A percentile compares a stretch with the other conserved stretches of the same genome.
These are phyloP conservation scores for Paecilomyces sp. DNA, from an alignment of 2,329 filamentous ascomycete species.

Conservation along the genomic window DNA sequence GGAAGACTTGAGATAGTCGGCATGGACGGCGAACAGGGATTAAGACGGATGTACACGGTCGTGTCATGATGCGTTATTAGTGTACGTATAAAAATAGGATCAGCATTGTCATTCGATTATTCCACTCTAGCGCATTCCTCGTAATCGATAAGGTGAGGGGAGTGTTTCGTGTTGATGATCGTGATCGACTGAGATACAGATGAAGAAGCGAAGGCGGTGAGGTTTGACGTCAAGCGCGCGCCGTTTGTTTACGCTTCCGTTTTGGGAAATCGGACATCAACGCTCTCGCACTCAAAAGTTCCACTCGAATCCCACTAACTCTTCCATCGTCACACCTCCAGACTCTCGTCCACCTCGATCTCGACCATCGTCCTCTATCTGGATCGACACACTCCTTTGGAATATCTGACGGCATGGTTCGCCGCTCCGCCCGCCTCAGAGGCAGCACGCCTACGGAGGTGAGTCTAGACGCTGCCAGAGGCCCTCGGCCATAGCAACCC, in stretches of 20 bases:
- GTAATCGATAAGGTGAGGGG: neutral
- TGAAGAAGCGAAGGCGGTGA: neutral
- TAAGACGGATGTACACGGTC: neutral
- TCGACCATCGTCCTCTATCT: neutral
- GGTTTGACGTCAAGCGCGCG: neutral
- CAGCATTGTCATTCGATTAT: neutral
- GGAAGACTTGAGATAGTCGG: neutral
- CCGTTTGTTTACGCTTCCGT: neutral
- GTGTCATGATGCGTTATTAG: neutral
- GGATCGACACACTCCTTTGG: neutral
- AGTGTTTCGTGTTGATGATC: neutral
- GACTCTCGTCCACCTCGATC: neutral
- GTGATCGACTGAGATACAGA: too few species aligned
- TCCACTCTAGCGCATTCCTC: neutral
- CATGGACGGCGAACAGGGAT: neutral
- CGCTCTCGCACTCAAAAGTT: neutral
- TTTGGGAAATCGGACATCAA: neutral
- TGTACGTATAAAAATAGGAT: neutral
- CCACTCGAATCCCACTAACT: neutral
- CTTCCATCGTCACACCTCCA: neutral
- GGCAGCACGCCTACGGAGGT: conserved; percentile 26
- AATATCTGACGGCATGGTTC: conserved; percentile 25
- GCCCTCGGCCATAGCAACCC: conserved; percentile 7
- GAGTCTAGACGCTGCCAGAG: conserved; percentile 5
- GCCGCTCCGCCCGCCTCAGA: conserved; percentile 35